These are phyloP conservation scores for Macrophomina pseudophaseolina DNA, from an alignment of 2,329 filamentous ascomycete genomes.

Conservation along the genomic window DNA sequence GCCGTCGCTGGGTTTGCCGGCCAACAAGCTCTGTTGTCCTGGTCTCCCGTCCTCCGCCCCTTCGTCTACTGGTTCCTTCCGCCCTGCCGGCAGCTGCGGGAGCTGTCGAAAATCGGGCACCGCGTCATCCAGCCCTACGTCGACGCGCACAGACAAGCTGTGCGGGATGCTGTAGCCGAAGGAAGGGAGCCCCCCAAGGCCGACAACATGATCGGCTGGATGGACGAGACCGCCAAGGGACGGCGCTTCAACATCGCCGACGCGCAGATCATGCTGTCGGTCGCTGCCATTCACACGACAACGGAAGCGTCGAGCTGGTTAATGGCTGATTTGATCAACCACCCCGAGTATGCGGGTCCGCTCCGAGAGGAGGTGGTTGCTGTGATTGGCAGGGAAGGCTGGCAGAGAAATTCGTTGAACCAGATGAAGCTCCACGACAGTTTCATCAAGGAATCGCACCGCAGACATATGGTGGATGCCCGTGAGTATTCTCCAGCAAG, in stretches of 20 bases:
- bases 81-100: neutral
- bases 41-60: slow-evolving; percentile 44
- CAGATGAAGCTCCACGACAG: slow-evolving; percentile 28
- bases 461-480: slow-evolving; percentile 11
- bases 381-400: neutral
- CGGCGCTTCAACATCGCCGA: neutral
- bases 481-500: neutral
- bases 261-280: slow-evolving; percentile 17
- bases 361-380: slow-evolving; percentile 26
- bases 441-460: slow-evolving; percentile 29
- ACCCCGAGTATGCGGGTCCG: slow-evolving; percentile 29
- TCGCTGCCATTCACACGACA: slow-evolving; percentile 31
- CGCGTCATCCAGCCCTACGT: neutral
- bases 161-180: neutral
- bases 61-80: slow-evolving; percentile 2
- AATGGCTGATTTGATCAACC: slow-evolving; percentile 28
- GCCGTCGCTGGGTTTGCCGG: slow-evolving; percentile 43
- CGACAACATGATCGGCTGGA: slow-evolving; percentile 3
- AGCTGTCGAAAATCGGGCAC: neutral
- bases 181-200: neutral
- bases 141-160: neutral
- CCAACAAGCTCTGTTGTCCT: slow-evolving; percentile 36
- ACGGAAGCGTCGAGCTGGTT: neutral
- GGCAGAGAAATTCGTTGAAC: slow-evolving; percentile 16
- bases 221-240: slow-evolving; percentile 5